These are phyloP conservation scores for Scheffersomyces illinoinensis DNA, from an alignment of 1,139 yeast genomes.

Conservation along the genomic window DNA sequence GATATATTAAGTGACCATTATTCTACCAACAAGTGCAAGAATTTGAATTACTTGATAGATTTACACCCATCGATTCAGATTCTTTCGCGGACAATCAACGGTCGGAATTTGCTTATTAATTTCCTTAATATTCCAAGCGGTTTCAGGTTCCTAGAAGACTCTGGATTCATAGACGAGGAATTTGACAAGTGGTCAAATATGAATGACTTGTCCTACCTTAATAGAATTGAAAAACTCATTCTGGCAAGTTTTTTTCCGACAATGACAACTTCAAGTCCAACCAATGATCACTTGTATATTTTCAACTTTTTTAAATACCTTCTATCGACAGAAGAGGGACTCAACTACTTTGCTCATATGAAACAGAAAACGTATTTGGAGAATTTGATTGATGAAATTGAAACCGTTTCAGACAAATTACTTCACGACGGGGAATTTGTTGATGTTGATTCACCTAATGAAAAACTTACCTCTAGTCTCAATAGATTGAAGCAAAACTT, in stretches of 20 bases:
- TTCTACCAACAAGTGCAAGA: conserved; percentile 9
- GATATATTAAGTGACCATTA: conserved; percentile 12
- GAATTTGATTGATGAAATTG: conserved; percentile 23
- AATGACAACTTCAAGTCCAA: not conserved
- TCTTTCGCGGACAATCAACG: conserved; percentile 24
- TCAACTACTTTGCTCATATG: conserved; percentile 35
- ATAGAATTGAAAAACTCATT: conserved; percentile 23
- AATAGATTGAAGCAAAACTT: conserved; percentile 65
- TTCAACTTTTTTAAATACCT: conserved; percentile 81
- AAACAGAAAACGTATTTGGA: conserved; percentile 28
- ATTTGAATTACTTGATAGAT: conserved; percentile 26
- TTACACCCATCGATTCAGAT: conserved; percentile 34
- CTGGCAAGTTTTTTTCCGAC: conserved; percentile 29
- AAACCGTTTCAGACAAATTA: conserved; percentile 15
- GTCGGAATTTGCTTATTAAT: conserved; percentile 27
- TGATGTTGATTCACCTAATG: conserved; percentile 6
- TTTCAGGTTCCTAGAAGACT: conserved; percentile 34
- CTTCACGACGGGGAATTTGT: conserved; percentile 12
- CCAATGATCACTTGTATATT: conserved; percentile 14
- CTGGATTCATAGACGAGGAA: conserved; percentile 33
- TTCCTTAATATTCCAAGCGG: conserved; percentile 35
- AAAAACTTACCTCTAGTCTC: conserved; percentile 10
- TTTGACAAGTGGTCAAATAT: conserved; percentile 31
- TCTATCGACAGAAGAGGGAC: conserved; percentile 81
- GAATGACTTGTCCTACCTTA: conserved; percentile 23